phyloP scores from a whole-genome alignment of 352 stramenopile species.

The Nannochloropsis limnetica region DNA sequence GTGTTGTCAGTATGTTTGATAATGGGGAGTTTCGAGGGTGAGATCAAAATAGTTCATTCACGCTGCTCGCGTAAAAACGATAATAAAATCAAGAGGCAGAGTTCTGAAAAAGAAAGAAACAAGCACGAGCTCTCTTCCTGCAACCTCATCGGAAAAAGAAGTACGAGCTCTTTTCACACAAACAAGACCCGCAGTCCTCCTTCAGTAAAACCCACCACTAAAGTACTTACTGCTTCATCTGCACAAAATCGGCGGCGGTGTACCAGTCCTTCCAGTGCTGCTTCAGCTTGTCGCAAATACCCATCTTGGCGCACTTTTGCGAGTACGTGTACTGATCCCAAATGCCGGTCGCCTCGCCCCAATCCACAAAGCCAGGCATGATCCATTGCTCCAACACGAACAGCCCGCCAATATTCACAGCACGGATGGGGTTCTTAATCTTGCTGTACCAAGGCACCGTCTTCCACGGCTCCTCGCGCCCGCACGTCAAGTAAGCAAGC shows the following conservation, averaged over 20 bases:
- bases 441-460: conserved; percentile 46
- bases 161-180: not conserved
- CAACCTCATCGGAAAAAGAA: not conserved
- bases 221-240: conserved; percentile 32
- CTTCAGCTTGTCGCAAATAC: conserved; percentile 47
- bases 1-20: no score
- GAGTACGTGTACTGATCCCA: conserved; percentile 48
- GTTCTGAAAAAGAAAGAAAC: not conserved
- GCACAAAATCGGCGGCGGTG: conserved; percentile 2
- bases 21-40: no score
- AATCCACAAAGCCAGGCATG: conserved; percentile 44
- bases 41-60: not conserved
- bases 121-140: not conserved
- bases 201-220: not conserved
- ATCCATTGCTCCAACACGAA: conserved; percentile 53
- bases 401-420: conserved; percentile 49
- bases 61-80: no score
- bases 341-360: conserved; percentile 47
- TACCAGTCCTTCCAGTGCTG: conserved; percentile 52
- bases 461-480: conserved; percentile 51
- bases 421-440: conserved; percentile 47
- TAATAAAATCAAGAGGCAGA: no score
- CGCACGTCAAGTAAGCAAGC: conserved; percentile 47
- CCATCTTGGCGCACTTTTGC: conserved; percentile 45
- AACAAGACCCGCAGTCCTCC: no score